Evolutionary conservation across 1,139 yeast genomes (phyloP).

Genomic region (Protomyces inouyei): DNA sequence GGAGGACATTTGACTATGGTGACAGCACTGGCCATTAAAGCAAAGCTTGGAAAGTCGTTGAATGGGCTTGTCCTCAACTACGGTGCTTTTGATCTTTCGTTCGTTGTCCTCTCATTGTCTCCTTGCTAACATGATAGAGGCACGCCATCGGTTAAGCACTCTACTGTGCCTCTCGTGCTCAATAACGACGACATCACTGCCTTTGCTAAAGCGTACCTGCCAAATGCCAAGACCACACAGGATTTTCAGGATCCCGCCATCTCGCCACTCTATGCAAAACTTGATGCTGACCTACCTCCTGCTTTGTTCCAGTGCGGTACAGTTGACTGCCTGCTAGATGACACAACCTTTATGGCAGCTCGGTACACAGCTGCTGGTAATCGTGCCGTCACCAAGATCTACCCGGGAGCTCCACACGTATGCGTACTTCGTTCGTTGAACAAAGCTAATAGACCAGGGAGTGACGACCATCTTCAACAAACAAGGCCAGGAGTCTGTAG

Average conservation of each 20-base stretch:
- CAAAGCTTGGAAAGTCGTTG: not conserved
- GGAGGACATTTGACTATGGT: slow-evolving; percentile 4
- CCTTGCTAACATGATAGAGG: not conserved
- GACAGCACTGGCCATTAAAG: not conserved
- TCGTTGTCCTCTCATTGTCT: not conserved
- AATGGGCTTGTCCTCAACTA: not conserved
- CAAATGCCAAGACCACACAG: not conserved
- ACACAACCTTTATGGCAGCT: not conserved
- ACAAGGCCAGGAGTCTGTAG: not conserved
- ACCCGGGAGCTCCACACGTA: slow-evolving; percentile 11
- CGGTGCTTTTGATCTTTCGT: slow-evolving; percentile 2
- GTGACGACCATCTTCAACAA: not conserved
- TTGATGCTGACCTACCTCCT: not conserved
- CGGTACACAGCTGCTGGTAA: slow-evolving; percentile 7
- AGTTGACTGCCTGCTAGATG: slow-evolving; percentile 4
- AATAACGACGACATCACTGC: not conserved
- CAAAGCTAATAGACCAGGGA: not conserved
- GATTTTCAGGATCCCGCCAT: not conserved
- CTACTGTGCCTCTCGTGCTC: slow-evolving; percentile 7
- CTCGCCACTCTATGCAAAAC: slow-evolving; percentile 8
- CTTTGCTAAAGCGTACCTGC: slow-evolving; percentile 2
- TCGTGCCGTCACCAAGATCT: not conserved
- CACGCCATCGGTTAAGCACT: not conserved
- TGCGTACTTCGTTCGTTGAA: not conserved
- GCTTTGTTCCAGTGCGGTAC: slow-evolving; percentile 6